These are phyloP conservation scores for Erythrophleum ivorense DNA, from an alignment of 331 rosid species.

Conservation along the genomic window DNA sequence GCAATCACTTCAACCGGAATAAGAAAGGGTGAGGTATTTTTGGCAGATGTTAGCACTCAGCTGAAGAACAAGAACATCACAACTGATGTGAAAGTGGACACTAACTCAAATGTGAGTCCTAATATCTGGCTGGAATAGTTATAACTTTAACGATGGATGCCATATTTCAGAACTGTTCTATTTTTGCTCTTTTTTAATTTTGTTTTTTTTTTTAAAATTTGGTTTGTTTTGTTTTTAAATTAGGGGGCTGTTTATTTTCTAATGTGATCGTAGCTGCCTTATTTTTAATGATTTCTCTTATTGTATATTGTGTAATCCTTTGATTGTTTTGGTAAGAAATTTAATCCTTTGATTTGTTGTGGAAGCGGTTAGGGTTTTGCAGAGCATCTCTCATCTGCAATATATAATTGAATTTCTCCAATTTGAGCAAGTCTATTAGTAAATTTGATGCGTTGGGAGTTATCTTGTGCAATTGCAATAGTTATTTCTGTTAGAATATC, in stretches of 20 bases:
- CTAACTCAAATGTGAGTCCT: constrained; percentile 77
- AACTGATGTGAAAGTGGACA: constrained; percentile 86
- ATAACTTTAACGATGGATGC: not conserved
- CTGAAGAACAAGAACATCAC: constrained; percentile 95
- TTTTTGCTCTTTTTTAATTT: not conserved
- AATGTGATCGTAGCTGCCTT: not conserved
- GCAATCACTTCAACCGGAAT: constrained; percentile 83
- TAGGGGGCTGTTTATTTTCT: not conserved
- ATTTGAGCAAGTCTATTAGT: not conserved
- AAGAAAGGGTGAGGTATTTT: constrained; percentile 72
- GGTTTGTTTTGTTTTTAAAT: not conserved
- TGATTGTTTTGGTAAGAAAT: not conserved
- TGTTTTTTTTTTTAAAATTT: not conserved
- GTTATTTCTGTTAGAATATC: not conserved
- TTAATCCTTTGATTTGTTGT: not conserved
- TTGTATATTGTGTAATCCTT: not conserved
- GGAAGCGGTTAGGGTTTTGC: not conserved
- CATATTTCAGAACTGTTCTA: not conserved
- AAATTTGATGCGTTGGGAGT: not conserved
- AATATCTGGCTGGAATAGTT: not conserved
- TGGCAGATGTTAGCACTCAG: constrained; percentile 83
- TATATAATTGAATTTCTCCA: not conserved
- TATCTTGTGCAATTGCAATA: not conserved
- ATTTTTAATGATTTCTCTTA: not conserved
- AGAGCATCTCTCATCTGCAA: not conserved